A percentile compares a stretch with the other conserved stretches of the same genome.
phyloP scores from a whole-genome alignment of 2,329 filamentous ascomycete species.

The Chaetomiaceae sp. region DNA sequence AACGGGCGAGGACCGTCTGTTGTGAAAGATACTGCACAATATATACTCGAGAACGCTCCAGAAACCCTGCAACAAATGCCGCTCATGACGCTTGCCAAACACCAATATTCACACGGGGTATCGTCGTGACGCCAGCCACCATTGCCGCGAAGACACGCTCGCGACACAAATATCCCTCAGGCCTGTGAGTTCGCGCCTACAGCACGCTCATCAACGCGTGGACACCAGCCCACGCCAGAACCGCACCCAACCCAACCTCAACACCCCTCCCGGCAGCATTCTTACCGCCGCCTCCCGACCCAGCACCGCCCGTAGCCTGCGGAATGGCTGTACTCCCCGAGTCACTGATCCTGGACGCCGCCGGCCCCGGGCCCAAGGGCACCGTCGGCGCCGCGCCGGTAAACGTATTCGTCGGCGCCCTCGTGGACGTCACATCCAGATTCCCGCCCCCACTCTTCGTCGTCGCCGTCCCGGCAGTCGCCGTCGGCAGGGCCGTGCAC shows the following conservation, averaged over 20 bases:
- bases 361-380: constrained; percentile 15
- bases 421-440: constrained; percentile 15
- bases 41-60: too few relatives aligned
- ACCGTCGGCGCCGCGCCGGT: constrained; percentile 15
- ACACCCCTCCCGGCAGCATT: constrained; percentile 5
- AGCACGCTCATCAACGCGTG: too few relatives aligned
- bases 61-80: too few relatives aligned
- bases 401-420: constrained; percentile 14
- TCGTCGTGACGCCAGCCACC: too few relatives aligned
- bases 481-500: constrained; percentile 16
- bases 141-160: too few relatives aligned
- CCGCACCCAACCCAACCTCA: neutral
- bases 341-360: neutral
- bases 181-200: too few relatives aligned
- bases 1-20: too few relatives aligned
- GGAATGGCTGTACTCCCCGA: neutral
- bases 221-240: too few relatives aligned
- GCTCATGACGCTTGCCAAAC: too few relatives aligned
- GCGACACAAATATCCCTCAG: too few relatives aligned
- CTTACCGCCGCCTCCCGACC: neutral
- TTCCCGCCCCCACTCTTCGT: neutral
- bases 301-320: neutral
- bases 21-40: too few relatives aligned
- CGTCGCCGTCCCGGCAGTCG: neutral
- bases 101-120: too few relatives aligned